Evolutionary conservation across 768 basidiomycete genomes (phyloP).

Genomic region (Sporobolomyces roseus): DNA sequence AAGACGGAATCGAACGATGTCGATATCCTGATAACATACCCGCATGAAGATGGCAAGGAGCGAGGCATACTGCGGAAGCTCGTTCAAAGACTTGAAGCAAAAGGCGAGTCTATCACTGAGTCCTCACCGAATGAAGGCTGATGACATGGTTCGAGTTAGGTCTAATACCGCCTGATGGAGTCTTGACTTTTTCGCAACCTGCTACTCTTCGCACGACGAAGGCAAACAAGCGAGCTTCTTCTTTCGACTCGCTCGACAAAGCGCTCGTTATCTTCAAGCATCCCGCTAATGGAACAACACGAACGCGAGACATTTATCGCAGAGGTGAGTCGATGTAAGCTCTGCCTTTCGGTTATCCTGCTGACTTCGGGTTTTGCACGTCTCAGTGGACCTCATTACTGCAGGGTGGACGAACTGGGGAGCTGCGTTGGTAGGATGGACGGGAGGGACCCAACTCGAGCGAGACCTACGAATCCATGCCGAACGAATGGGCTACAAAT

Average conservation of each 20-base stretch:
- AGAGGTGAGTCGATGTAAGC: too few relatives aligned
- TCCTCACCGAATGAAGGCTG: not conserved
- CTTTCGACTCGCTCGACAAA: constrained; percentile 40
- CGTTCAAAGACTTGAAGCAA: constrained; percentile 23
- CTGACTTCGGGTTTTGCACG: too few relatives aligned
- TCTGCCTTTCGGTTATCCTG: too few relatives aligned
- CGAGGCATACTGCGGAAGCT: constrained; percentile 19
- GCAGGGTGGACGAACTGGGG: constrained; percentile 24
- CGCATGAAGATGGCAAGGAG: constrained; percentile 36
- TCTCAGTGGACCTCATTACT: constrained; percentile 38
- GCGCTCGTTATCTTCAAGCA: constrained; percentile 36
- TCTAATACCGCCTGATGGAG: constrained; percentile 26
- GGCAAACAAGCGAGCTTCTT: constrained; percentile 29
- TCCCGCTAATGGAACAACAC: constrained; percentile 25
- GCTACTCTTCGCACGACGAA: constrained; percentile 25
- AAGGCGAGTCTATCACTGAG: constrained; percentile 12
- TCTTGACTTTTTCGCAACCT: constrained; percentile 22
- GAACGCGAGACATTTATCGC: constrained; percentile 17
- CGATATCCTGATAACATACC: constrained; percentile 32
- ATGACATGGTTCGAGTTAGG: not conserved
- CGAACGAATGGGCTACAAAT: constrained; percentile 21
- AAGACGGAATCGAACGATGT: constrained; percentile 25
- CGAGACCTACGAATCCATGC: constrained; percentile 32
- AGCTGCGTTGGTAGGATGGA: constrained; percentile 27
- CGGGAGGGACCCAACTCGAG: constrained; percentile 27